A percentile compares a stretch with the other conserved stretches of the same genome.
Conservation (phyloP, 257 asterid species). For the Sherardia arvensis region DNA sequence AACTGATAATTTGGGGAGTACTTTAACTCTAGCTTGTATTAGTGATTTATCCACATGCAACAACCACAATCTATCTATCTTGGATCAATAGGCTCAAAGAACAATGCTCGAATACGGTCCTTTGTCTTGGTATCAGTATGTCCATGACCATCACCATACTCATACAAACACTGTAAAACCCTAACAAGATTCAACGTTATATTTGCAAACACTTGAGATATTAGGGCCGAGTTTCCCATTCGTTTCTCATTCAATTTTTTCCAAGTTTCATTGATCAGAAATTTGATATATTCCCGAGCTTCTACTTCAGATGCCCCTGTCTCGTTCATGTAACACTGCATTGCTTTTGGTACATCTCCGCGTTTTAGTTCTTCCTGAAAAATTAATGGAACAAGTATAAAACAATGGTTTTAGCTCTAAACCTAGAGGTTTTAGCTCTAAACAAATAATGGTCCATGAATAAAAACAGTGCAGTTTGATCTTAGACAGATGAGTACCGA, state of each 20-base stretch:
- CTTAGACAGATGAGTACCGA: slow-evolving; percentile 8
- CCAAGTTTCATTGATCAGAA: slow-evolving; percentile 11
- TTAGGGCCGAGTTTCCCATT: not conserved
- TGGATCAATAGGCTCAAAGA: slow-evolving; percentile 12
- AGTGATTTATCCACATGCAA: no score
- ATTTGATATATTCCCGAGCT: slow-evolving; percentile 8
- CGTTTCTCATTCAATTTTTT: slow-evolving; percentile 7
- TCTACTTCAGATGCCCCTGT: slow-evolving; percentile 10
- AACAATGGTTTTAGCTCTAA: no score
- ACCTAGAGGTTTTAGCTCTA: no score
- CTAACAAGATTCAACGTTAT: slow-evolving; percentile 9
- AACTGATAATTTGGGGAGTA: no score
- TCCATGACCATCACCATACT: slow-evolving; percentile 24
- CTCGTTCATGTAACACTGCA: slow-evolving; percentile 19
- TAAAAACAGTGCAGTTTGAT: no score
- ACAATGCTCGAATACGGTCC: slow-evolving; percentile 3
- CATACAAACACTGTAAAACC: slow-evolving; percentile 12
- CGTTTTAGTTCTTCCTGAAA: slow-evolving; percentile 12
- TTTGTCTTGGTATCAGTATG: not conserved
- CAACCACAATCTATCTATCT: not conserved
- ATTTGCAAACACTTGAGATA: not conserved
- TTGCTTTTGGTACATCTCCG: slow-evolving; percentile 16
- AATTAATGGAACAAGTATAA: no score
- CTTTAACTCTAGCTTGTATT: no score
- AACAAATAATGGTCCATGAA: no score